phyloP scores from a whole-genome alignment of 257 asterid species.

The Forsythia suspensa region DNA sequence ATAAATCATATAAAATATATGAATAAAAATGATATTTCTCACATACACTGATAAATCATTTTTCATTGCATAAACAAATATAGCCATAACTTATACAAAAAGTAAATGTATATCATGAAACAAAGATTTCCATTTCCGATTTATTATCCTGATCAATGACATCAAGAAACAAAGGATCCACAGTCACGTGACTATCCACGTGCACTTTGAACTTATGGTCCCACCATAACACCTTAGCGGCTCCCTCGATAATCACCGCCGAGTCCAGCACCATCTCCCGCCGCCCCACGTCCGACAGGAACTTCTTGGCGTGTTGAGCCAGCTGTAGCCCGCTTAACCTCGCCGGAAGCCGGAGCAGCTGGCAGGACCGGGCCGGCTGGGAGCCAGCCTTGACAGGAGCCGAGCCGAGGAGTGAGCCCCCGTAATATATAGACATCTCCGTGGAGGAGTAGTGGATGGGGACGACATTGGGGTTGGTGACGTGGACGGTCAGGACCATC shows the following conservation, averaged over 20 bases:
- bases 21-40: too few species aligned
- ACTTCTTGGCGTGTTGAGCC: constrained; percentile 66
- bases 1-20: too few species aligned
- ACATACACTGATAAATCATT: too few species aligned
- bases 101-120: neutral
- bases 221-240: constrained; percentile 91
- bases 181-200: constrained; percentile 94
- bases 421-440: constrained; percentile 73
- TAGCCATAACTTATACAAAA: neutral
- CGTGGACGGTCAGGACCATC: constrained; percentile 80
- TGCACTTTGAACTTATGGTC: constrained; percentile 75
- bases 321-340: constrained; percentile 72
- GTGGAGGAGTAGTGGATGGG: constrained; percentile 73
- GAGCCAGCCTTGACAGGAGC: constrained; percentile 79
- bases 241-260: constrained; percentile 71
- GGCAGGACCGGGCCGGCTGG: constrained; percentile 86
- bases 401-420: constrained; percentile 77
- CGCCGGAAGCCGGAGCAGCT: constrained; percentile 87
- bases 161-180: constrained; percentile 83
- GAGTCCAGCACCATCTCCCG: constrained; percentile 93
- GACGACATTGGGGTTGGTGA: constrained; percentile 82
- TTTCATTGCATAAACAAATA: neutral
- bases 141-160: constrained; percentile 81
- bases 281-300: constrained; percentile 64
- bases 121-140: constrained; percentile 55